Percentiles rank a stretch among this genome's conserved stretches.
Conservation (phyloP, 2,329 filamentous ascomycete species). For the Simplicillium aogashimaense region DNA sequence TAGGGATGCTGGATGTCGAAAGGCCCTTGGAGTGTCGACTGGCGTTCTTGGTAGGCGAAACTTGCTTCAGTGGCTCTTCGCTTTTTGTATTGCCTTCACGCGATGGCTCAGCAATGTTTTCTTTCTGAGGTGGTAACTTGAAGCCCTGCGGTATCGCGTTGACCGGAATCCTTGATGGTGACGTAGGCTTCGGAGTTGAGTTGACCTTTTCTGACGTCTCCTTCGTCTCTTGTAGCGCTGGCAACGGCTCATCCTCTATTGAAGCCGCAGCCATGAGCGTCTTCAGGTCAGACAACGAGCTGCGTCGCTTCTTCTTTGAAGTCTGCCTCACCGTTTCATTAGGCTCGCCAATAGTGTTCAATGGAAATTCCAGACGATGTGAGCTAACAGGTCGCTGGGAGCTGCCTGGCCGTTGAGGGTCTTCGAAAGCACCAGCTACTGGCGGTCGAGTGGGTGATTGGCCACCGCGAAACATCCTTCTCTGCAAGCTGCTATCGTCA, state of each 20-base stretch:
- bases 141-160: conserved; percentile 33
- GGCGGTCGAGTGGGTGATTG: conserved; percentile 51
- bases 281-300: conserved; percentile 81
- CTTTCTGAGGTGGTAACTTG: conserved; percentile 37
- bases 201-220: conserved; percentile 48
- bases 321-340: conserved; percentile 31
- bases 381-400: conserved; percentile 38
- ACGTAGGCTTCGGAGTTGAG: conserved; percentile 34
- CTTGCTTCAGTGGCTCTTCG: conserved; percentile 9
- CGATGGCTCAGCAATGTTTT: conserved; percentile 23
- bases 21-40: conserved; percentile 36
- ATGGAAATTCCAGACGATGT: conserved; percentile 41
- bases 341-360: conserved; percentile 52
- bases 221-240: conserved; percentile 38
- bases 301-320: conserved; percentile 73
- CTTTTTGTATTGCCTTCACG: conserved; percentile 7
- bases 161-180: conserved; percentile 41
- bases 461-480: conserved; percentile 31
- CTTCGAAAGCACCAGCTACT: conserved; percentile 53
- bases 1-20: conserved; percentile 45
- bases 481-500: conserved; percentile 48
- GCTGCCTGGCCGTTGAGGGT: conserved; percentile 27
- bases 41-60: conserved; percentile 16
- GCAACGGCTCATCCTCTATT: conserved; percentile 33
- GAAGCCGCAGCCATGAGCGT: conserved; percentile 54